A percentile compares a stretch with the other conserved stretches of the same genome.
Evolutionary conservation across 148 eudicot species (phyloP).

Genomic region (Cornus florida): DNA sequence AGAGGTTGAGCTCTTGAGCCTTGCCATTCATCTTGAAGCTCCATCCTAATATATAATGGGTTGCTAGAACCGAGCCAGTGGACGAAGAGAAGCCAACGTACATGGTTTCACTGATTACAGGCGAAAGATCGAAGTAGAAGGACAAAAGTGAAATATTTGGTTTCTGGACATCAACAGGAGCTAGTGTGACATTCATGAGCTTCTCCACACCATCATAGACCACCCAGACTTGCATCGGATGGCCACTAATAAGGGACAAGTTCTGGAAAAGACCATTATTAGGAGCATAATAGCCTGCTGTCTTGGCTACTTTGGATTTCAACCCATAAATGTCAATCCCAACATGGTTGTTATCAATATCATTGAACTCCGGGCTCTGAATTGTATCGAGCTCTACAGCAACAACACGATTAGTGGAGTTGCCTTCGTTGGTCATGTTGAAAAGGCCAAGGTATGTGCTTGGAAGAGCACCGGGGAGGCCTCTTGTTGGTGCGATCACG

Average conservation of each 20-base stretch:
- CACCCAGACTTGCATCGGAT: background rate
- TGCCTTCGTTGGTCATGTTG: background rate
- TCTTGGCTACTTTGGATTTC: background rate
- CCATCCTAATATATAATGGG: constrained; percentile 25
- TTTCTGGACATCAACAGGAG: background rate
- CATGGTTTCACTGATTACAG: constrained; percentile 3
- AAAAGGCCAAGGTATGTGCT: background rate
- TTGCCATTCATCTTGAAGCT: constrained; percentile 11
- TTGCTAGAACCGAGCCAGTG: constrained; percentile 15
- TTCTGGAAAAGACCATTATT: background rate
- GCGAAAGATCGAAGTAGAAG: background rate
- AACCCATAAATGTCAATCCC: background rate
- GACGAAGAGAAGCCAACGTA: constrained; percentile 29
- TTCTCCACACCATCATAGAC: background rate
- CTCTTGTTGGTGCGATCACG: background rate
- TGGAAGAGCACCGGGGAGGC: background rate
- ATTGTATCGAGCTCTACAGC: background rate
- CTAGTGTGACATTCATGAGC: background rate
- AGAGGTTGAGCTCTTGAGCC: constrained; percentile 14
- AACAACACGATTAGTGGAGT: background rate
- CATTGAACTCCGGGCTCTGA: background rate
- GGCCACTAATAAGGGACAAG: background rate
- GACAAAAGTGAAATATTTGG: background rate
- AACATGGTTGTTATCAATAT: background rate
- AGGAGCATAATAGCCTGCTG: background rate